Evolutionary conservation across 495 filamentous ascomycete genomes (phyloP), one percentile per base, ranked within the genome.

Genomic region (Penicillium subrubescens): DNA sequence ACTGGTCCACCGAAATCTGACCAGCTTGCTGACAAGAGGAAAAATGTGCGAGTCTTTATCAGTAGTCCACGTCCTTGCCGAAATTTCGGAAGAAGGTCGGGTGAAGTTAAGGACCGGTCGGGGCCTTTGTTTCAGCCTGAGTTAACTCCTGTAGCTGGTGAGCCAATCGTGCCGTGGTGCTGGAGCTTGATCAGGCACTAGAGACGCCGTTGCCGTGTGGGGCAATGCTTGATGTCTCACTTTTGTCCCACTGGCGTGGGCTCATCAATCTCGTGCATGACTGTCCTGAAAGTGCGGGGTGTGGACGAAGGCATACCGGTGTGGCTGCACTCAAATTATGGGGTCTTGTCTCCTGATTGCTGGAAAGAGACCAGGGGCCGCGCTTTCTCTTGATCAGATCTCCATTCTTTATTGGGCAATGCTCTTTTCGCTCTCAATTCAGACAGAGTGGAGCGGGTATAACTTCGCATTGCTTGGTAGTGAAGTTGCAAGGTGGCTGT

Each of bases 201-300:
- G 44, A 34, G 25, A 59, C 33, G 52, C 37, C 52, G 19, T 46
- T 57, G 52, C 52, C 52, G 34, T 25, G 55, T 63, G 61, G 55
- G 55, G 43, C 44, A 10, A 50, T 44, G 21, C 31, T 63, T 59
- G 52, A 39, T 63, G 61, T 63, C 61, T 53, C 61, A 63, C n/a
- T 14, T 43, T 44, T 10, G 55, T 50, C 48, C 15, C 37, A 35
- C 48, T 53, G n/a, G 43, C 33, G 55, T 31, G n/a, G n/a, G 14
- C 15, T 48, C 27, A 59, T 59, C 15, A 51, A 60, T 19, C n/a
- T 50, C 29, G 7, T 50, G 31, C 57, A 48, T n/a, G 14, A 10
- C 19, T 23, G 21, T 25, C 6, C 12, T 33, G 41, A 19, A 8
- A 19, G 41, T 10, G 43, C 8, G 43, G 7, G 43, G 11, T 46